Conservation (phyloP, 1,284 basidiomycete genomes). For the Xerocomus nothofagi region DNA sequence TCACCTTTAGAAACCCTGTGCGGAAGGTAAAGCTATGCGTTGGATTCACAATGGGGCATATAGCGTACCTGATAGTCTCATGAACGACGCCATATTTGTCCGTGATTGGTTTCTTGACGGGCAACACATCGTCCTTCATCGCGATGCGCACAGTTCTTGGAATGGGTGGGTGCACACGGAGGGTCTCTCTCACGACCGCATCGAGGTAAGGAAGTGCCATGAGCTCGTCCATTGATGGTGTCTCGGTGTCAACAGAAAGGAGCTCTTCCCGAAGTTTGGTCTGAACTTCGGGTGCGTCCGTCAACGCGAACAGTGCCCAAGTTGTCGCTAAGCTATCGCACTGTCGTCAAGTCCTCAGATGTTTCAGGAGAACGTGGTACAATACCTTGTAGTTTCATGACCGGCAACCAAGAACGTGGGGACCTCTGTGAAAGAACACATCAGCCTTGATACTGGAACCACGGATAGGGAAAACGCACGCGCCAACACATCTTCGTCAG, state of each 20-base stretch:
- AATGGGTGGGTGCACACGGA: slow-evolving; percentile 68
- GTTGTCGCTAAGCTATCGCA: slow-evolving; percentile 46
- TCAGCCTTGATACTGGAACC: no score
- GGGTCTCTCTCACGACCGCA: slow-evolving; percentile 64
- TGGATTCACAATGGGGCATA: no score
- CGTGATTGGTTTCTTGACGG: slow-evolving; percentile 46
- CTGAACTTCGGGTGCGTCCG: slow-evolving; percentile 57
- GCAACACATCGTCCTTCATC: slow-evolving; percentile 57
- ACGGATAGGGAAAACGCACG: slow-evolving; percentile 48
- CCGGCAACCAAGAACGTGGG: slow-evolving; percentile 55
- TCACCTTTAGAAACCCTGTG: slow-evolving; percentile 43
- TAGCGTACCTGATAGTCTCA: slow-evolving; percentile 23
- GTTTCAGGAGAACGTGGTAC: not conserved
- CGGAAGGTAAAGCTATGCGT: no score
- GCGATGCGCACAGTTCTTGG: slow-evolving; percentile 52
- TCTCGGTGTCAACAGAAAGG: slow-evolving; percentile 46
- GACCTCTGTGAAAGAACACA: slow-evolving; percentile 32
- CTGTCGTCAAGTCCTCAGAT: no score
- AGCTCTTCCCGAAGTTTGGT: slow-evolving; percentile 70
- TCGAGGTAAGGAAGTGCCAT: slow-evolving; percentile 62
- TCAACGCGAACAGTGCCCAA: slow-evolving; percentile 68
- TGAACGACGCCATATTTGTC: slow-evolving; percentile 43
- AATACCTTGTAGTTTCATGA: slow-evolving; percentile 75
- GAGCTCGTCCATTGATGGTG: slow-evolving; percentile 60
- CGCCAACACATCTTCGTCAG: slow-evolving; percentile 71